Evolutionary conservation across 2,329 filamentous ascomycete species (phyloP), one percentile per base, ranked within the genome.

Genomic region (Fusarium brachygibbosum): DNA sequence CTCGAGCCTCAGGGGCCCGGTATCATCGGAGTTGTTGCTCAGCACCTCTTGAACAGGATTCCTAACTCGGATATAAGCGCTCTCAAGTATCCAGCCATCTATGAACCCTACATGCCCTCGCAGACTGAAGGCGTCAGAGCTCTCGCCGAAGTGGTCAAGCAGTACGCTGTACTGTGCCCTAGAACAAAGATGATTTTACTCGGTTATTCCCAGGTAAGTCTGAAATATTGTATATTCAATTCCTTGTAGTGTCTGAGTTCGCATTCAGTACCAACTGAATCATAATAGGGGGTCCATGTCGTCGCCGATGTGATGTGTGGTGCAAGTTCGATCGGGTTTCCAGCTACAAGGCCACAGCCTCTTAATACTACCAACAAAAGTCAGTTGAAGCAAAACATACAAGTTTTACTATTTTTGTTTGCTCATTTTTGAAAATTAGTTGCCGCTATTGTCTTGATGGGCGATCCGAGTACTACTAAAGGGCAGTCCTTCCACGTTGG

Each of bases 221-320:
- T 25, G 6, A 25, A 25, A 29, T 10, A 10, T 12, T 29, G 29
- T 12, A 29, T 3, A 29, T 12, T 3, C 11, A 6, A 13, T 10
- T 2, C 5, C 4, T 14, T 16, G 5, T 6, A 13, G 10, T n/a
- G 14, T n/a, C 12, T 16, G 4, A 11, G 9, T 7, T 16, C n/a
- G 10, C 5, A 17, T 29, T 16, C 0, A 29, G 11, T 34, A 9
- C 19, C 68, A 5, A 61, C 13, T 23, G 1, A 9, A 4, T 10
- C 4, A 21, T 6, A 31, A 1, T 29, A 74, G 70, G 72, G 72
- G 4, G 72, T 70, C 16, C 72, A 74, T 29, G 57, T 74, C 29
- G 49, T 61, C n/a, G 52, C 66, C 12, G 72, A 74, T 28, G 66
- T 69, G 1, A 55, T 74, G 41, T 74, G 72, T 11, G 72, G 72